Evolutionary conservation across 2,329 filamentous ascomycete genomes (phyloP), one percentile per base, ranked within the genome.

Genomic region (Xylaria sp.): DNA sequence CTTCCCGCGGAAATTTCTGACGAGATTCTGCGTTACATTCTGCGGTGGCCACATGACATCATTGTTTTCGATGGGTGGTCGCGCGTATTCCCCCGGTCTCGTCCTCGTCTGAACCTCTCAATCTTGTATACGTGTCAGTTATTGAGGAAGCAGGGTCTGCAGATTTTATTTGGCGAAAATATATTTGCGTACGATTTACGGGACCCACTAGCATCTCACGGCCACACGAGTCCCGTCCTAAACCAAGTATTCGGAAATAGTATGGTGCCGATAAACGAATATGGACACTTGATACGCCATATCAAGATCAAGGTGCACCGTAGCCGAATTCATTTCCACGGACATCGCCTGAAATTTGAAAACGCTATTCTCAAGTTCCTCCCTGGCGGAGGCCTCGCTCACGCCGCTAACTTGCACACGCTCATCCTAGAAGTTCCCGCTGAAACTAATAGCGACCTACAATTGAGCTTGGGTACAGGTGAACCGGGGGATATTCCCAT

Each of bases 141-240:
- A 1, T 70, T 84, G 32, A 78, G 78, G 36, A 7, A 55, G 0
- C 82, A 86, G 72, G 81, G 80, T 1, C 69, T 78, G 1, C 72
- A 72, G 1, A 73, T 86, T 4, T 77, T 87, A 0, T 87, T 84
- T 65, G 81, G 83, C 2, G 76, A 81, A 32, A 87, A 87, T 58
- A 78, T 60, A 0, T 87, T 87, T 66, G 69, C 78, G 1, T 86
- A 87, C 67, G 75, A 78, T 8, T 74, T 86, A 13, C 80, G 84
- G 1, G 83, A 86, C 66, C 73, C 74, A 1, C 3, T 20, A 10
- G 36, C 55, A 13, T 41, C 64, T 64, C 15, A 70, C 57, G 8
- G 20, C 3, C 61, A 61, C 9, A 74, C 72, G 30, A 4, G 32
- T 10, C 23, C 3, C 1, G 66, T 74, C 3, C 28, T 69, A n/a